Evolutionary conservation across 129 eudicot species (phyloP).

Genomic region (sunflower (Helianthus annuus)): DNA sequence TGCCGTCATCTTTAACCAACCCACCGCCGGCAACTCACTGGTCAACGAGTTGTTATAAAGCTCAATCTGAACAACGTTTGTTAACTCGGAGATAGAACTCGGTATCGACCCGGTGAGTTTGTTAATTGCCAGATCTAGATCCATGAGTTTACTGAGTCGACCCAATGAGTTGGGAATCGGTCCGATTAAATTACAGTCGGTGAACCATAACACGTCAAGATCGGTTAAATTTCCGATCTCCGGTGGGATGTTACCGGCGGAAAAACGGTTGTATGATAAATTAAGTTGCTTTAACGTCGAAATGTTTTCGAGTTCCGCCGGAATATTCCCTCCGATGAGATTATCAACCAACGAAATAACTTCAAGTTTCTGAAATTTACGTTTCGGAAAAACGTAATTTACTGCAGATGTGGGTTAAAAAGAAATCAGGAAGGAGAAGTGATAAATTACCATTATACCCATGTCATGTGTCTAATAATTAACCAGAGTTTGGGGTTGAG

Average conservation of each 20-base stretch:
- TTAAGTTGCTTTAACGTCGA: slow-evolving; percentile 68
- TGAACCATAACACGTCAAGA: slow-evolving; percentile 71
- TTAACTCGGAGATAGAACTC: slow-evolving; percentile 52
- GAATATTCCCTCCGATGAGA: slow-evolving; percentile 68
- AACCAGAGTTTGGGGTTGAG: no score
- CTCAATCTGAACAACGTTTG: slow-evolving; percentile 59
- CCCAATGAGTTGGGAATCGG: slow-evolving; percentile 74
- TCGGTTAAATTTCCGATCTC: slow-evolving; percentile 64
- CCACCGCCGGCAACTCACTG: slow-evolving; percentile 64
- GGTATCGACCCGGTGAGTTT: slow-evolving; percentile 56
- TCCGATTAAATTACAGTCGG: slow-evolving; percentile 59
- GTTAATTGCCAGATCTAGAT: slow-evolving; percentile 73
- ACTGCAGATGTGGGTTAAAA: no score
- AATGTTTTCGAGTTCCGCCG: slow-evolving; percentile 58
- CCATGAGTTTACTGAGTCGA: slow-evolving; percentile 54
- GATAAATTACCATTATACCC: no score
- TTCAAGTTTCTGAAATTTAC: slow-evolving; percentile 58
- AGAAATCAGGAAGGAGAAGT: no score
- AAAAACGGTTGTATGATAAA: slow-evolving; percentile 76
- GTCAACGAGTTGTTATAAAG: slow-evolving; percentile 74
- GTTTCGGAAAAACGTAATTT: no score
- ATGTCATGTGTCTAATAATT: no score
- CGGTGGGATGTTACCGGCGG: slow-evolving; percentile 70
- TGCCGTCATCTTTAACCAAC: slow-evolving; percentile 71
- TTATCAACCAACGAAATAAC: slow-evolving; percentile 66